Base-by-base conservation (phyloP, 2,329 filamentous ascomycete species). In the Emericellopsis atlantica region DNA sequence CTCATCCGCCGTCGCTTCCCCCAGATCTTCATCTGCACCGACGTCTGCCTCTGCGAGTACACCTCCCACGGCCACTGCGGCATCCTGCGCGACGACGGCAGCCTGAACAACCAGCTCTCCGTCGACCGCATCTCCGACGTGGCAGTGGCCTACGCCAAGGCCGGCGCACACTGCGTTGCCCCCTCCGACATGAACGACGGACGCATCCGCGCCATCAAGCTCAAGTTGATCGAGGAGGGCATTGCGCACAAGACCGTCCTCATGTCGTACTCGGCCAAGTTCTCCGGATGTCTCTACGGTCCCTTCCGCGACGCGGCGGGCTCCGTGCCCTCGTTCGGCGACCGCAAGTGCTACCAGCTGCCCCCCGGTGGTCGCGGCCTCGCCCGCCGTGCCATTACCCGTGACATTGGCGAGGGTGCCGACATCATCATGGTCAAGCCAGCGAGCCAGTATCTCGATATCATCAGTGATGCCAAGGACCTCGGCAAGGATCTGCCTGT, bases 381-480 rank as follows among this genome's bases (percentile, higher is more conserved):
- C 36, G 92, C 92, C 14, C 79, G 92, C 48, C 79, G 92, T 50
- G 92, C 92, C 38, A 95, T 98, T 48, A 67, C 79, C 33, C 77
- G 92, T 50, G 92, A 98, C 57, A 90, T 98, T 50, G 74, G 73
- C 48, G 92, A 98, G 64, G 92, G 92, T 22, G 92, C 92, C 16
- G 92, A 98, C 55, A 87, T 95, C 51, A 95, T 98, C 64, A 95
- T 98, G 90, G 92, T 98, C 46, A 98, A 98, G 72, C 92, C 92
- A 2, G 92, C 92, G 9, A 84, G 84, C 52, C 87, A 90, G 61
- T 98, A 95, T 59, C 74, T 98, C 36, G 92, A 98, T 62, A 95
- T 98, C 53, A 96, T 98, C 60, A 87, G 85, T 50, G 92, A 98
- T 56, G 92, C 92, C 40, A 96, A 95, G 69, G 88, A 95, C 41